phyloP scores from a whole-genome alignment of 2,329 filamentous ascomycete species.

The Paracamarosporium sp. region DNA sequence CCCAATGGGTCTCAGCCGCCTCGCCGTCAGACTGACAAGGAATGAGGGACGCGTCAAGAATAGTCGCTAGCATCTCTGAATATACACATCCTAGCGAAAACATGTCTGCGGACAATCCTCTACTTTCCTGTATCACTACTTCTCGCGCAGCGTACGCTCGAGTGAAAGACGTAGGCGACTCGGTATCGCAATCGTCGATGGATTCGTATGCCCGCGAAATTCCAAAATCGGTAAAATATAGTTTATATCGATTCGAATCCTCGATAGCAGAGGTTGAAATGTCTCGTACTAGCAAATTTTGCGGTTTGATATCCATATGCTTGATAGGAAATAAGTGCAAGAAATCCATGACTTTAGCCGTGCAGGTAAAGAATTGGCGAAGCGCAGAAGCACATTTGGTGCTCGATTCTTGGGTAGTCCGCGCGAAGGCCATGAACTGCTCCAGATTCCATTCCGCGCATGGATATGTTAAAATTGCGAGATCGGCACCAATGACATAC shows the following conservation, averaged over 20 bases:
- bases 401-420: neutral
- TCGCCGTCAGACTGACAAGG: neutral
- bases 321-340: constrained; percentile 24
- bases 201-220: constrained; percentile 26
- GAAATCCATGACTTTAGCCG: constrained; percentile 16
- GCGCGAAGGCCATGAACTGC: constrained; percentile 15
- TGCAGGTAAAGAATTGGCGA: constrained; percentile 15
- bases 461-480: constrained; percentile 28
- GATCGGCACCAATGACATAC: constrained; percentile 17
- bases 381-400: neutral
- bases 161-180: constrained; percentile 20
- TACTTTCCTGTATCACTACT: constrained; percentile 17
- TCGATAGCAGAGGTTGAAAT: neutral
- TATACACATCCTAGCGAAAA: constrained; percentile 31
- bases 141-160: constrained; percentile 26
- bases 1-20: neutral
- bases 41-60: constrained; percentile 7
- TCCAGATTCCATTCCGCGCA: constrained; percentile 24
- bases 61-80: constrained; percentile 22
- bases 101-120: constrained; percentile 23
- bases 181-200: constrained; percentile 21
- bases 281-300: constrained; percentile 27
- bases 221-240: constrained; percentile 34
- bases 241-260: constrained; percentile 9
- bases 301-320: constrained; percentile 35